A percentile compares a stretch with the other conserved stretches of the same genome.
Evolutionary conservation across 805 yeast species (phyloP).

Genomic region (Cyberlindnera euphorbiae): DNA sequence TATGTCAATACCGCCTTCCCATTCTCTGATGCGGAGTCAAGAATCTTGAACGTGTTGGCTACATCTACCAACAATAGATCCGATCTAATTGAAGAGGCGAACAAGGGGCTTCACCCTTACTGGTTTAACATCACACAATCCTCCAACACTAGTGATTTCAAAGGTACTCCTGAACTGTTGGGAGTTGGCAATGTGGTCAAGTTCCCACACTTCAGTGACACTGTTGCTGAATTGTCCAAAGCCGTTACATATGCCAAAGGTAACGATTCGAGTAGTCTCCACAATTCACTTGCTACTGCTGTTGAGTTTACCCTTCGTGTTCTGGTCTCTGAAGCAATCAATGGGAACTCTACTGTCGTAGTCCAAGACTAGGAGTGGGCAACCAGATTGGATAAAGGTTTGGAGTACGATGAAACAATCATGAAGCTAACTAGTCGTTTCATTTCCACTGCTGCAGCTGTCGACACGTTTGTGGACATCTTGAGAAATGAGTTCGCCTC

Average conservation of each 20-base stretch:
- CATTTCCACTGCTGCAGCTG: constrained; percentile 22
- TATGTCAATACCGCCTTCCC: constrained; percentile 59
- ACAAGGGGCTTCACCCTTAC: constrained; percentile 76
- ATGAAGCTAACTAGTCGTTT: constrained; percentile 25
- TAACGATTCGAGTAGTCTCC: constrained; percentile 26
- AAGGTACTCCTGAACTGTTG: constrained; percentile 39
- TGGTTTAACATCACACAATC: constrained; percentile 60
- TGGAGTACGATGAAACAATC: constrained; percentile 56
- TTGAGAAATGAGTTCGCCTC: constrained; percentile 15
- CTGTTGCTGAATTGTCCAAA: constrained; percentile 30
- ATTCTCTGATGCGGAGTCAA: constrained; percentile 61
- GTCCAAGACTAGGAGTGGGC: constrained; percentile 73
- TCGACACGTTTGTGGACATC: constrained; percentile 31
- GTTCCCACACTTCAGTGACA: constrained; percentile 53
- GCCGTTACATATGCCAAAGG: constrained; percentile 25
- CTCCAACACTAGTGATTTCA: constrained; percentile 38
- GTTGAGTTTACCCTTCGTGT: constrained; percentile 52
- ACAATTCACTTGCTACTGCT: constrained; percentile 35
- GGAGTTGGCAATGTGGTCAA: constrained; percentile 33
- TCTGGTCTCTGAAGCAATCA: constrained; percentile 60
- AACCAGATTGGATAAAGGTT: constrained; percentile 60
- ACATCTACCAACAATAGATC: constrained; percentile 51
- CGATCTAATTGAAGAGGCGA: constrained; percentile 77
- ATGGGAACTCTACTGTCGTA: constrained; percentile 48
- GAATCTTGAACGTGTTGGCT: constrained; percentile 66